phyloP scores from a whole-genome alignment of 345 rosid species.

The Eucalyptus victrix region DNA sequence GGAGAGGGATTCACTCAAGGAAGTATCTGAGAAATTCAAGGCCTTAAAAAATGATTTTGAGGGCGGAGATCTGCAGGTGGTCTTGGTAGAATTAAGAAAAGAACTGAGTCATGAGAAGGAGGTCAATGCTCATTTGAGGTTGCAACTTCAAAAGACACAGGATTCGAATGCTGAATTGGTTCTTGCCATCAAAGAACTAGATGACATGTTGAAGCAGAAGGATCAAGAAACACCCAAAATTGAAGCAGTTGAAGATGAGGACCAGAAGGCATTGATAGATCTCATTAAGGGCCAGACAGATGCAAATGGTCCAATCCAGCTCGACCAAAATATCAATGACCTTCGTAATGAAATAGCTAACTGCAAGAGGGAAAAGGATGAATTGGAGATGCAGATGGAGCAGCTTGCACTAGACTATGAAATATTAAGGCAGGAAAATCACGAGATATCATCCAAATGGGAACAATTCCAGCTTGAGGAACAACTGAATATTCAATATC shows the following conservation, averaged over 20 bases:
- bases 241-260: slow-evolving; percentile 22
- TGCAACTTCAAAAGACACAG: slow-evolving; percentile 30
- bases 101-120: slow-evolving; percentile 27
- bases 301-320: slow-evolving; percentile 1
- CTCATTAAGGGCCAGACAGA: slow-evolving; percentile 22
- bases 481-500: slow-evolving; percentile 23
- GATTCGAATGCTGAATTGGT: slow-evolving; percentile 34
- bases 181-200: slow-evolving; percentile 26
- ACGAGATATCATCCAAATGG: slow-evolving; percentile 12
- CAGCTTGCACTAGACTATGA: slow-evolving; percentile 47
- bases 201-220: slow-evolving; percentile 23
- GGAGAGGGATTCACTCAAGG: slow-evolving; percentile 10
- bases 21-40: neutral
- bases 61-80: slow-evolving; percentile 8
- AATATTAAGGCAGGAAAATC: slow-evolving; percentile 39
- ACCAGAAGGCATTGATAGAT: slow-evolving; percentile 32
- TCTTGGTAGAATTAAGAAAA: slow-evolving; percentile 15
- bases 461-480: slow-evolving; percentile 34
- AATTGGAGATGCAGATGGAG: slow-evolving; percentile 38
- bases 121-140: slow-evolving; percentile 9
- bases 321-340: slow-evolving; percentile 18
- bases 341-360: slow-evolving; percentile 18
- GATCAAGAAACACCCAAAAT: neutral
- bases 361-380: slow-evolving; percentile 27
- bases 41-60: neutral